Percentiles rank a stretch among this genome's conserved stretches.
Conservation (phyloP, 2,329 filamentous ascomycete genomes). For the Macrophomina tecta region DNA sequence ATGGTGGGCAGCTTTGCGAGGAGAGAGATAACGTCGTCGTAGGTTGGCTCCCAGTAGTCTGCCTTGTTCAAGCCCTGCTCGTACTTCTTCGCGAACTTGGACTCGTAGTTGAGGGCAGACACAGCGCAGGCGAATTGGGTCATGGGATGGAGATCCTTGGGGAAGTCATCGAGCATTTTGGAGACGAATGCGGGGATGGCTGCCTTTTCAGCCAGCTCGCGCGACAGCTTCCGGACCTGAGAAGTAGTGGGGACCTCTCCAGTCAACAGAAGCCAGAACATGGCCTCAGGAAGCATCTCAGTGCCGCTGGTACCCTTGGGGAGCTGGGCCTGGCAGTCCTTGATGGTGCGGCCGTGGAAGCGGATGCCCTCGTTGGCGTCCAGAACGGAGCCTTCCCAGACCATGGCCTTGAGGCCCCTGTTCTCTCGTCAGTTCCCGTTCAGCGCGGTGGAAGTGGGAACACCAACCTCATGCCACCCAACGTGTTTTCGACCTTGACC, state of each 20-base stretch:
- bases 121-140: constrained; percentile 96
- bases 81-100: constrained; percentile 91
- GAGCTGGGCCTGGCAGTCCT: constrained; percentile 92
- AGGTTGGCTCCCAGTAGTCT: constrained; percentile 98
- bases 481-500: constrained; percentile 90
- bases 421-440: constrained; percentile 5
- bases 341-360: constrained; percentile 97
- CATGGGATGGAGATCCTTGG: constrained; percentile 93
- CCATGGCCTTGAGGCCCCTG: constrained; percentile 90
- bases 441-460: not conserved
- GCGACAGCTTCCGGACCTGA: constrained; percentile 83
- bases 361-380: constrained; percentile 97
- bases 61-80: constrained; percentile 90
- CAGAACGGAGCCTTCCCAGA: constrained; percentile 97
- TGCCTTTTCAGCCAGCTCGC: constrained; percentile 85
- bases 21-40: constrained; percentile 91
- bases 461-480: constrained; percentile 85
- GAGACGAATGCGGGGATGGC: constrained; percentile 81
- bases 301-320: constrained; percentile 91
- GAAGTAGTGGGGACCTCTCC: constrained; percentile 83
- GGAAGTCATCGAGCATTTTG: constrained; percentile 89
- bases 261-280: constrained; percentile 99
- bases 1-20: constrained; percentile 96
- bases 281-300: constrained; percentile 97
- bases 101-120: constrained; percentile 93